These are phyloP conservation scores for Plectosphaerella sp. DNA, from an alignment of 2,329 filamentous ascomycete species.

Conservation along the genomic window DNA sequence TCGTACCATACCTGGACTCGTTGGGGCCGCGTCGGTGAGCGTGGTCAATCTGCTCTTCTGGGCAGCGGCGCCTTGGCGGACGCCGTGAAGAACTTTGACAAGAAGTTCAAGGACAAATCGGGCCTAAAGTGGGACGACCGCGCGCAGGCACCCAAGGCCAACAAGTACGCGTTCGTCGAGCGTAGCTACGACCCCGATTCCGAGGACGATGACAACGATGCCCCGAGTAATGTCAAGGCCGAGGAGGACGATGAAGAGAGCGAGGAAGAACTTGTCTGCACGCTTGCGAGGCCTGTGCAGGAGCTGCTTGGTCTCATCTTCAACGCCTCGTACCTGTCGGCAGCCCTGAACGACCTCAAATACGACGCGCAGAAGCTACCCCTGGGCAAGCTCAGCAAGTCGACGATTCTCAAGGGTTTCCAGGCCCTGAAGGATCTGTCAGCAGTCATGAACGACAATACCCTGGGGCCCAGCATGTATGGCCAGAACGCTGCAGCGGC, in stretches of 20 bases:
- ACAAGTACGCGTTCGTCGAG: conserved; percentile 78
- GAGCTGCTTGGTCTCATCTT: conserved; percentile 78
- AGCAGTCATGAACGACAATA: conserved; percentile 54
- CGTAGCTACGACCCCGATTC: conserved; percentile 68
- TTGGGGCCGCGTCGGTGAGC: conserved; percentile 73
- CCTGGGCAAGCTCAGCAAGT: conserved; percentile 77
- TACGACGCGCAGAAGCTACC: conserved; percentile 76
- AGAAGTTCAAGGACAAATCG: conserved; percentile 60
- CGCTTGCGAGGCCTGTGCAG: conserved; percentile 56
- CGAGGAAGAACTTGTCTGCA: conserved; percentile 35
- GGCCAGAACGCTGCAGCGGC: conserved; percentile 30
- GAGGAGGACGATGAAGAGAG: conserved; percentile 25
- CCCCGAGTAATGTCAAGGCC: conserved; percentile 24
- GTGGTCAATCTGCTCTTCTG: conserved; percentile 42
- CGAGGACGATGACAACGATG: conserved; percentile 46
- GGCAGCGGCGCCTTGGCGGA: conserved; percentile 33
- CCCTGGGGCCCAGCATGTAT: conserved; percentile 40
- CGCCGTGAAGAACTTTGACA: conserved; percentile 49
- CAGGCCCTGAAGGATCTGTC: conserved; percentile 72
- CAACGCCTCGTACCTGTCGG: conserved; percentile 67
- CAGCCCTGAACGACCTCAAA: conserved; percentile 61
- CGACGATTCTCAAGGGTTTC: conserved; percentile 71
- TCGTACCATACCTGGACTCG: conserved; percentile 64
- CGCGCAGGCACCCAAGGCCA: conserved; percentile 51
- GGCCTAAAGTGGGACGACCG: conserved; percentile 53